A percentile compares a stretch with the other conserved stretches of the same genome.
phyloP scores from a whole-genome alignment of 2,329 filamentous ascomycete genomes.

The Chaetomiaceae sp. region DNA sequence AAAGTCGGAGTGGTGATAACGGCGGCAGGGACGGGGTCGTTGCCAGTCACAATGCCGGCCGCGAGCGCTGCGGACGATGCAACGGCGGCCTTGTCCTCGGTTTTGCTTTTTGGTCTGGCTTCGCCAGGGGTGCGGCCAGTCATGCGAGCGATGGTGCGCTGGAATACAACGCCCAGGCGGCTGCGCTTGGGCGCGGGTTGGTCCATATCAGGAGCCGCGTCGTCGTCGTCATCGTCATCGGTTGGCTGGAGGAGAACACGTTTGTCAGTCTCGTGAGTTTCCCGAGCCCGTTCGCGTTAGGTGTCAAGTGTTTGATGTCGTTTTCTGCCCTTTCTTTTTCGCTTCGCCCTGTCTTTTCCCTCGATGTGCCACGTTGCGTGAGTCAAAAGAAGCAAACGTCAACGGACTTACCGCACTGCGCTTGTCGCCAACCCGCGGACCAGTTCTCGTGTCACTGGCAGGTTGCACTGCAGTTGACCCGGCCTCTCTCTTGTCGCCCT shows the following conservation, averaged over 20 bases:
- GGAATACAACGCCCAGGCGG: conserved; percentile 2
- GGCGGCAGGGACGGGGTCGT: background rate
- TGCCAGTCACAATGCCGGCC: background rate
- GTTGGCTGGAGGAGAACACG: background rate
- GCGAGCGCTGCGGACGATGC: background rate
- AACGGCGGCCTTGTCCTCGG: background rate
- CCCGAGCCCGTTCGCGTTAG: no score
- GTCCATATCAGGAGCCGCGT: background rate
- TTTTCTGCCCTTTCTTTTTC: no score
- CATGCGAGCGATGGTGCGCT: conserved; percentile 4
- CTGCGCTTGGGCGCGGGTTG: conserved; percentile 10
- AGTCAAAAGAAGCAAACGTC: background rate
- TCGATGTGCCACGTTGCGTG: background rate
- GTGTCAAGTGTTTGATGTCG: no score
- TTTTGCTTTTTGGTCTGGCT: background rate
- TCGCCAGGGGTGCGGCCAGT: background rate
- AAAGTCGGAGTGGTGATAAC: background rate
- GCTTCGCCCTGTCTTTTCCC: no score
- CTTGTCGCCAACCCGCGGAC: conserved; percentile 6
- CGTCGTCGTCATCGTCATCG: background rate
- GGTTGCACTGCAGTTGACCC: background rate
- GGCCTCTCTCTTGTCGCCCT: background rate
- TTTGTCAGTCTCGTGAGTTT: background rate
- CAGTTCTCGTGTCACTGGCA: background rate
- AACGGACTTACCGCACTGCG: conserved; percentile 3